Conservation (phyloP, 176 grass and related monocot species). For the Cenchrus fungigraminus region DNA sequence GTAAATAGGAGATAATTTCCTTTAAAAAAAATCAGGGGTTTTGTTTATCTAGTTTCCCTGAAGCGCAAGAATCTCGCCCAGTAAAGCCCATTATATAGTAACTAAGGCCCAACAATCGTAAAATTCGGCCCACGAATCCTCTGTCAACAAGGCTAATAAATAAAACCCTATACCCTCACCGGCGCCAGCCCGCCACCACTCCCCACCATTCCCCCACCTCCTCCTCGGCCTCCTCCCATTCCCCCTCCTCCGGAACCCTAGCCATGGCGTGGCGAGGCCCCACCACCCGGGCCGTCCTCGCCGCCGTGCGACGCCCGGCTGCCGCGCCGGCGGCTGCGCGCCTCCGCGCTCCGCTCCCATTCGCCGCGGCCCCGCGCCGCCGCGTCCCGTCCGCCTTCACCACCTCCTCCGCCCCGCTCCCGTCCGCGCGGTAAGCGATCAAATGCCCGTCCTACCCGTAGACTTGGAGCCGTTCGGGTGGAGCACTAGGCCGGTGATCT, state of each 20-base stretch:
- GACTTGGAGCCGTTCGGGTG: too few relatives aligned
- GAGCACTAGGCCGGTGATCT: background rate
- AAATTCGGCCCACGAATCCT: background rate
- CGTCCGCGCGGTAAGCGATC: slow-evolving; percentile 36
- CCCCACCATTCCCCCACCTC: background rate
- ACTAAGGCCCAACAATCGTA: background rate
- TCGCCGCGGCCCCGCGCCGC: slow-evolving; percentile 47
- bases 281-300: slow-evolving; percentile 65
- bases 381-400: slow-evolving; percentile 52
- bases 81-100: background rate
- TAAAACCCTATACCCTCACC: slow-evolving; percentile 40
- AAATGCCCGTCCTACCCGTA: background rate
- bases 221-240: background rate
- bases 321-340: slow-evolving; percentile 39
- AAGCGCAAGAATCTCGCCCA: background rate
- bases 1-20: too few relatives aligned
- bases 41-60: background rate
- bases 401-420: slow-evolving; percentile 41
- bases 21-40: background rate
- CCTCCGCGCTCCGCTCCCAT: slow-evolving; percentile 40
- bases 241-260: slow-evolving; percentile 25
- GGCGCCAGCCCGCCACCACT: background rate
- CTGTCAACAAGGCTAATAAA: slow-evolving; percentile 2
- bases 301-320: slow-evolving; percentile 49
- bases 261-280: slow-evolving; percentile 87